These are phyloP conservation scores for Septoria linicola DNA, from an alignment of 2,329 filamentous ascomycete species.

Conservation along the genomic window DNA sequence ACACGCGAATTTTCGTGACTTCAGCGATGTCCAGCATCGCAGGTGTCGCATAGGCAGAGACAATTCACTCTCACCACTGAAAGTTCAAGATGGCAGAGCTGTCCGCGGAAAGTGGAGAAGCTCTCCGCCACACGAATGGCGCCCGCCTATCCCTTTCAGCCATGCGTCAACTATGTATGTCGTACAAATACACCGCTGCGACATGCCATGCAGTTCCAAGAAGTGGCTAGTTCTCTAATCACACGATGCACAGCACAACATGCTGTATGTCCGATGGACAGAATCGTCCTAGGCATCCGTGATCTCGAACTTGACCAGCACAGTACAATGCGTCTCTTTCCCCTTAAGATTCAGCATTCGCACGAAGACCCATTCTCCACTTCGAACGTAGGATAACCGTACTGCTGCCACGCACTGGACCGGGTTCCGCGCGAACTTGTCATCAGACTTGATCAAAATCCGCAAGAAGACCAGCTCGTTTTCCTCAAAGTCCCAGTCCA, in stretches of 20 bases:
- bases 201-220: no score
- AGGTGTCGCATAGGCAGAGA: no score
- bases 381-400: constrained; percentile 55
- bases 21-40: no score
- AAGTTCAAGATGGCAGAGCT: no score
- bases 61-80: no score
- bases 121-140: no score
- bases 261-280: not conserved
- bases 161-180: no score
- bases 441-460: constrained; percentile 66
- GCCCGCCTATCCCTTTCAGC: no score
- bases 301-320: constrained; percentile 63
- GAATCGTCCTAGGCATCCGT: constrained; percentile 38
- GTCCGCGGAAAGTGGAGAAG: no score
- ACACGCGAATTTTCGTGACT: no score
- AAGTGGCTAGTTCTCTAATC: no score
- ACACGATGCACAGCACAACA: not conserved
- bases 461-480: constrained; percentile 65
- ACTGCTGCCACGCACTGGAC: constrained; percentile 62
- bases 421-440: constrained; percentile 61
- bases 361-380: constrained; percentile 62
- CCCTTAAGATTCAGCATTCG: constrained; percentile 65
- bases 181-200: no score
- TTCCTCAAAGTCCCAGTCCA: constrained; percentile 68
- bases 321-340: constrained; percentile 60